Evolutionary conservation across 148 eudicot genomes (phyloP), one percentile per base, ranked within the genome.

Genomic region (Rhododendron griersonianum): DNA sequence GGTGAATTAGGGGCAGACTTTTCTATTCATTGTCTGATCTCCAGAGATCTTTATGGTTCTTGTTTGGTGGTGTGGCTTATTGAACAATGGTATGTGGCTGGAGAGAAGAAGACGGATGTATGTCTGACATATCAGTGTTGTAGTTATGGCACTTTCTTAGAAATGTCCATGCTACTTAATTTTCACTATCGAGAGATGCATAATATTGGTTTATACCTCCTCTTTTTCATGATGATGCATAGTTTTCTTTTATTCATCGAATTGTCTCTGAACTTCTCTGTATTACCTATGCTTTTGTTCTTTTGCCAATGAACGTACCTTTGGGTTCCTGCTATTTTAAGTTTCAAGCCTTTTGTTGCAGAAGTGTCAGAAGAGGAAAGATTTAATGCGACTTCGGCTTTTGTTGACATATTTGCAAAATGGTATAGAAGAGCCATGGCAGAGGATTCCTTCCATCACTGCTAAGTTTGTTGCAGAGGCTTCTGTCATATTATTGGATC

Each of bases 401-500:
- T 86, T 96, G 85, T 44, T 95, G 87, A 89, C 92, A 50, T 92
- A 91, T 84, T 85, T 97, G 90, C 98, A 94, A 92, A 97, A 93
- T 82, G 95, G 98, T 35, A 93, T 95, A 57, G 88, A 93, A 84
- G 93, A 95, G 78, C 90, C 91, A 47, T 93, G 95, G 94, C 96
- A 97, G 90, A 94, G 90, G 89, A 91, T 97, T 88, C 93, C 99
- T 77, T 90, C 96, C 61, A 61, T 92, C 55, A 90, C 83, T 85
- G 93, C 99, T 81, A 59, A 91, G 73, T 97, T 97, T 91, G 90
- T 91, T 89, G 99, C 99, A 79, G 99, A 97, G 90, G 95, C 98
- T 89, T 95, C 99, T 88, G 87, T 93, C 74, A 71, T 95, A 63
- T 84, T 97, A 80, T 87, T 97, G 91, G 95, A 97, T 89, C 89